phyloP scores from a whole-genome alignment of 441 rosid species.

The Macaranga tanarius region DNA sequence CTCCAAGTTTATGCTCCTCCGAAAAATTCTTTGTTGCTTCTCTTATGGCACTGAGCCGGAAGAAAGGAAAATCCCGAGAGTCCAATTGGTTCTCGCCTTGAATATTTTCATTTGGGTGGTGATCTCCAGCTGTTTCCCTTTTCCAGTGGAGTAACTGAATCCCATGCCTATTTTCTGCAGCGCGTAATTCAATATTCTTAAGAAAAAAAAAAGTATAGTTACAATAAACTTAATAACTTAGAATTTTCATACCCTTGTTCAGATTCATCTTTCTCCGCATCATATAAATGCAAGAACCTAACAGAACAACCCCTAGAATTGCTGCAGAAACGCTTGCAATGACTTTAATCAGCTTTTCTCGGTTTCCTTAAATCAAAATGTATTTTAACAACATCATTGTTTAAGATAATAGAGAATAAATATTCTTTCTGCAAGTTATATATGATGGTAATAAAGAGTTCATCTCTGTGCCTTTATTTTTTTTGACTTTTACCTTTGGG shows the following conservation, averaged over 20 bases:
- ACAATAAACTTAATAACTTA: no score
- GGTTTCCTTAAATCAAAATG: neutral
- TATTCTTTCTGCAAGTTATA: no score
- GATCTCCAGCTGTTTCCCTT: neutral
- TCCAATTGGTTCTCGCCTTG: neutral
- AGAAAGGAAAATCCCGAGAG: conserved; percentile 21
- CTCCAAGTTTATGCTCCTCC: conserved; percentile 29
- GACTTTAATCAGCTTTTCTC: neutral
- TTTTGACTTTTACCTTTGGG: conserved; percentile 6
- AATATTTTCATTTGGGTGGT: conserved; percentile 5
- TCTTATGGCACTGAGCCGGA: neutral
- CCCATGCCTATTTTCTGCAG: conserved; percentile 6
- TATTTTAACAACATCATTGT: no score
- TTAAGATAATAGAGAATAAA: no score
- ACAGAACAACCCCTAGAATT: neutral
- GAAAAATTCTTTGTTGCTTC: conserved; percentile 28
- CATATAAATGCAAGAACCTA: neutral
- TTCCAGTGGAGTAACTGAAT: conserved; percentile 14
- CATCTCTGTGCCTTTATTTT: neutral
- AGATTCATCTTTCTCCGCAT: conserved; percentile 8
- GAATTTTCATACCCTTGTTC: neutral
- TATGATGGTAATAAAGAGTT: no score
- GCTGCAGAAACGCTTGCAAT: neutral
- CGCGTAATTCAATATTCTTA: no score
- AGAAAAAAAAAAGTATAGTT: no score